Evolutionary conservation across 139 green algal species (phyloP), one percentile per base, ranked within the genome.

Genomic region (Chara braunii): DNA sequence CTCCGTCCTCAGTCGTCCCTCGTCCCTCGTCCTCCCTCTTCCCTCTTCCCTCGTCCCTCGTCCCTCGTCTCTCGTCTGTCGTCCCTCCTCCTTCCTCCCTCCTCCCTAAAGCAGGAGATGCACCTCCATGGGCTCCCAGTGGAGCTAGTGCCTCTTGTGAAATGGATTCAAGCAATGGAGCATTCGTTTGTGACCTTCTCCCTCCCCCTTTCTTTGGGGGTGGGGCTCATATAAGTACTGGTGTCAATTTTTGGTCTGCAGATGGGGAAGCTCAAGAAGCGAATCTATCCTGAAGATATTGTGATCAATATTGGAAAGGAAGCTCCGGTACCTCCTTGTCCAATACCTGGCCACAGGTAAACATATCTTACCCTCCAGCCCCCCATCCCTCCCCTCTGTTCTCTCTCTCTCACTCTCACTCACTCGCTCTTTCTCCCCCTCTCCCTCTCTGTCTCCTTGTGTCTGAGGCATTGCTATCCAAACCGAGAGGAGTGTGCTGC

Each of bases 211-310:
- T n/a, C n/a, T 40, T n/a, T 23, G 14, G 18, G n/a, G n/a, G n/a
- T 59, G 50, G 22, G 50, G n/a, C 33, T 5, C 28, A 36, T 3
- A 48, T 18, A 48, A 18, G 40, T 48, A 48, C 40, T 48, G 40
- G 18, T n/a, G 40, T 18, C 40, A 18, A 48, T 48, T 18, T 18
- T 18, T 18, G 40, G 14, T 18, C 40, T 48, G 11, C 68, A 77
- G 68, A 98, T 98, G 93, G 93, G 93, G 58, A 92, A 84, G 53
- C 81, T 97, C 60, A 99, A 99, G 83, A 76, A 65, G 31, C 83
- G 93, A 35, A 86, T 99, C 51, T 95, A 95, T 76, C 93, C 93
- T 0, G 77, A 86, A 0, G 91, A 99, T 75, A 90, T 99, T 65
- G 94, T 83, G 34, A 94, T 99, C 80, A 99, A 99, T 87, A 94